These are phyloP conservation scores for Myxozyma neotropica DNA, from an alignment of 805 yeast species.

Conservation along the genomic window DNA sequence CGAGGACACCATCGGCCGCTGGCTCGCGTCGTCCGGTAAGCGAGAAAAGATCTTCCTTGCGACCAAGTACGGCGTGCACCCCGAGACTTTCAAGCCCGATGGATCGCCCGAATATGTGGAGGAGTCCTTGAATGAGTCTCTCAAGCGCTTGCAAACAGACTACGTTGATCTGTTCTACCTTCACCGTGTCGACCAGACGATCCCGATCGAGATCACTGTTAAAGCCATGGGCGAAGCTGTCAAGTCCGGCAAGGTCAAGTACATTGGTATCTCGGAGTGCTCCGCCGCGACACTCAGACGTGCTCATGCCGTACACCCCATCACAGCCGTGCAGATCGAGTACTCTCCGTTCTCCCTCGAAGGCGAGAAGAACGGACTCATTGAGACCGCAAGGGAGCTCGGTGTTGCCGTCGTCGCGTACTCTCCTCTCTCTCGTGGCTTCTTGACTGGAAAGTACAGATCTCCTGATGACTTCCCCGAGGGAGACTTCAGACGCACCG, in stretches of 20 bases:
- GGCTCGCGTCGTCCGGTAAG: conserved; percentile 42
- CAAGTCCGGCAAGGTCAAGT: conserved; percentile 67
- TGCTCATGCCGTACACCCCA: conserved; percentile 58
- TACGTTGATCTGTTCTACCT: conserved; percentile 63
- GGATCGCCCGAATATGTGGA: conserved; percentile 31
- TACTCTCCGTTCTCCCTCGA: conserved; percentile 69
- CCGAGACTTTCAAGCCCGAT: conserved; percentile 41
- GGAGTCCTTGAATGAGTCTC: conserved; percentile 24
- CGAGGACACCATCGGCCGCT: conserved; percentile 56
- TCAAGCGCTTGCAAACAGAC: conserved; percentile 24
- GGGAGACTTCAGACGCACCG: conserved; percentile 60
- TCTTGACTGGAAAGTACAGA: conserved; percentile 64
- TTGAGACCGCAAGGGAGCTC: conserved; percentile 58
- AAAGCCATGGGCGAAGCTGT: conserved; percentile 59
- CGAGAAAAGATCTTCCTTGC: conserved; percentile 53
- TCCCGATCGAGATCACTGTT: conserved; percentile 63
- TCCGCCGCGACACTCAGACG: conserved; percentile 60
- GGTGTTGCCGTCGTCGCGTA: conserved; percentile 73
- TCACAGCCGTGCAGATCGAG: conserved; percentile 77
- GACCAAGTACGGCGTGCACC: conserved; percentile 58
- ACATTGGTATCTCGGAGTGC: conserved; percentile 75
- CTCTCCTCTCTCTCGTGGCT: conserved; percentile 82
- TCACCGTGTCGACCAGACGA: conserved; percentile 65
- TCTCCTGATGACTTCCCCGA: conserved; percentile 50
- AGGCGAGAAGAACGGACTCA: conserved; percentile 62